These are phyloP conservation scores for Phytopythium chamaehyphon DNA, from an alignment of 352 stramenopile genomes.

Conservation along the genomic window DNA sequence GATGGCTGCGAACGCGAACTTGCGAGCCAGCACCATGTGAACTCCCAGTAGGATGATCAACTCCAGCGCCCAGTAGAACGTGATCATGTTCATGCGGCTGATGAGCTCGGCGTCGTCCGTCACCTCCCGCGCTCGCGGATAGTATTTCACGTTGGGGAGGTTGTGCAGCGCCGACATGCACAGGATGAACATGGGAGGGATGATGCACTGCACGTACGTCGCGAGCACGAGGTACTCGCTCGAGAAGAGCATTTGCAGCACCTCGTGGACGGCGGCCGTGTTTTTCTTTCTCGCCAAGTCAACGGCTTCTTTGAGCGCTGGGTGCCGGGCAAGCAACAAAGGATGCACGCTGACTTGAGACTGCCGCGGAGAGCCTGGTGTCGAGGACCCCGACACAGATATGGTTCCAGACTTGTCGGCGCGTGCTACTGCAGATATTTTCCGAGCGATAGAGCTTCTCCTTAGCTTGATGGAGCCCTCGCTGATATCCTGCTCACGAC, in stretches of 20 bases:
- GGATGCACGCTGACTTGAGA: constrained; percentile 3
- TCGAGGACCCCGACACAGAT: background rate
- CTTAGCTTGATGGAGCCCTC: background rate
- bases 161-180: constrained; percentile 22
- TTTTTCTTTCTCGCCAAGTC: constrained; percentile 17
- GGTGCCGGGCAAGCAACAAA: background rate
- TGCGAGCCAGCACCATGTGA: constrained; percentile 18
- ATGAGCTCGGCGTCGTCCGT: constrained; percentile 8
- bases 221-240: constrained; percentile 33
- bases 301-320: constrained; percentile 8
- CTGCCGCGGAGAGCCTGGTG: background rate
- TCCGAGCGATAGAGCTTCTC: too few species aligned
- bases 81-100: constrained; percentile 16
- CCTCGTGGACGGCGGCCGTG: constrained; percentile 22
- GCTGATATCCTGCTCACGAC: background rate
- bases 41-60: constrained; percentile 11
- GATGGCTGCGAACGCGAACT: constrained; percentile 22
- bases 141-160: constrained; percentile 21
- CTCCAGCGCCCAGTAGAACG: constrained; percentile 12
- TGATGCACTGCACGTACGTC: constrained; percentile 26
- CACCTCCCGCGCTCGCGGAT: constrained; percentile 20
- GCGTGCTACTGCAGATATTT: too few species aligned
- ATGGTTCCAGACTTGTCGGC: too few species aligned
- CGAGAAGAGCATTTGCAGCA: constrained; percentile 31
- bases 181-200: constrained; percentile 24